A percentile compares a stretch with the other conserved stretches of the same genome.
Evolutionary conservation across 768 basidiomycete genomes (phyloP).

Genomic region (Crassisporium funariophilum): DNA sequence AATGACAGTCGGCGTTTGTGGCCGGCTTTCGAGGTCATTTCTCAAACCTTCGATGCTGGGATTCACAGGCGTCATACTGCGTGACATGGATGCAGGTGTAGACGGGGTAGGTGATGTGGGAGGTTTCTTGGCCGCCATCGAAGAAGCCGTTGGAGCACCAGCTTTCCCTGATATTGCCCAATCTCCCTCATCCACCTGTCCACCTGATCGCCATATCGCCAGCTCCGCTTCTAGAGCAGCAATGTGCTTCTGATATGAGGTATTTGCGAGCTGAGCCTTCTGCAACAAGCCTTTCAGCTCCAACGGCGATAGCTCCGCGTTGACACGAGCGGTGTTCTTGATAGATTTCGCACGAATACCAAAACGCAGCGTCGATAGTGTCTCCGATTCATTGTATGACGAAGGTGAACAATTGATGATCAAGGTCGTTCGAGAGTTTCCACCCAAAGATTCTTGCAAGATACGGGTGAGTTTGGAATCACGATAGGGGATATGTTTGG

Average conservation of each 20-base stretch:
- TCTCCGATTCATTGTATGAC: conserved; percentile 96
- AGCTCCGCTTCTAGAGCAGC: conserved; percentile 90
- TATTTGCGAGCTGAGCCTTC: conserved; percentile 87
- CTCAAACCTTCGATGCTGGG: conserved; percentile 72
- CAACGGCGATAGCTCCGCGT: conserved; percentile 93
- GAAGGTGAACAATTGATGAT: conserved; percentile 99
- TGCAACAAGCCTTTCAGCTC: conserved; percentile 92
- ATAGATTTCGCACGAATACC: conserved; percentile 99
- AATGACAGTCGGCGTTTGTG: conserved; percentile 89
- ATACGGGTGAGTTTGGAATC: conserved; percentile 99
- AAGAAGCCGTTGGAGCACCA: conserved; percentile 44
- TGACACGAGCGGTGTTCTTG: conserved; percentile 99
- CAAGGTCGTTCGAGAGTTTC: conserved; percentile 94
- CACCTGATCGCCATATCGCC: conserved; percentile 86
- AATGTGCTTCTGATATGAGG: conserved; percentile 84
- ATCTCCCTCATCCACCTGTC: conserved; percentile 77
- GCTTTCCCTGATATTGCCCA: conserved; percentile 78
- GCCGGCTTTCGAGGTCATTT: conserved; percentile 76
- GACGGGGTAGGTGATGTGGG: conserved; percentile 67
- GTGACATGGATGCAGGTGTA: conserved; percentile 48
- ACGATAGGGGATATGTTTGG: conserved; percentile 96
- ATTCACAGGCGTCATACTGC: conserved; percentile 73
- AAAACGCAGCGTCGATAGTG: conserved; percentile 94
- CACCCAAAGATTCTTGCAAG: conserved; percentile 96
- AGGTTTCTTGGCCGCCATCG: conserved; percentile 61